Conservation (phyloP, 257 asterid genomes). For the Solanum sejunctum region DNA sequence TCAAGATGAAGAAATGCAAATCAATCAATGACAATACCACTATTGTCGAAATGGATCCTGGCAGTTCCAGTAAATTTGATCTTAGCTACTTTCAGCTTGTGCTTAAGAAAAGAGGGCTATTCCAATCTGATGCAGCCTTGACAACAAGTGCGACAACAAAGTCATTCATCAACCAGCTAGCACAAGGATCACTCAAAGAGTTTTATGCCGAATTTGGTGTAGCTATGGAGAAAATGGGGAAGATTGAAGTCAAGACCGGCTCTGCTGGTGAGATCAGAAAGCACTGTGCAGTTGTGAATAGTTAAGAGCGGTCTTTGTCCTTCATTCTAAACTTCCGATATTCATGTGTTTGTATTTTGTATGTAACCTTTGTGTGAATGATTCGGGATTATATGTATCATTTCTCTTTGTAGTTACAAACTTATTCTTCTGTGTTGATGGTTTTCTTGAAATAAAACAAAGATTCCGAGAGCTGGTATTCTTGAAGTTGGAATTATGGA, state of each 20-base stretch:
- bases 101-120: conserved; percentile 16
- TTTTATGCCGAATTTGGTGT: not conserved
- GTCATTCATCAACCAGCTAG: not conserved
- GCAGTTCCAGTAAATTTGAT: conserved; percentile 23
- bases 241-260: not conserved
- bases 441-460: not conserved
- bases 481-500: not conserved
- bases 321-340: not conserved
- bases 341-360: not conserved
- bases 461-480: not conserved
- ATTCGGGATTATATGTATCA: too few relatives aligned
- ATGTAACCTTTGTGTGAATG: not conserved
- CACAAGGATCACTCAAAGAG: not conserved
- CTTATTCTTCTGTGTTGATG: too few relatives aligned
- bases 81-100: conserved; percentile 18
- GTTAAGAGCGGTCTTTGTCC: not conserved
- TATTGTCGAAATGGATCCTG: conserved; percentile 30
- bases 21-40: conserved; percentile 7
- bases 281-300: not conserved
- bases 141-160: not conserved
- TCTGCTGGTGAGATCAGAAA: not conserved
- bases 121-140: conserved; percentile 37
- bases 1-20: not conserved
- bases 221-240: not conserved
- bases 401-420: too few relatives aligned